Evolutionary conservation across 352 stramenopile species (phyloP).

Genomic region (Blastocystis sp.): DNA sequence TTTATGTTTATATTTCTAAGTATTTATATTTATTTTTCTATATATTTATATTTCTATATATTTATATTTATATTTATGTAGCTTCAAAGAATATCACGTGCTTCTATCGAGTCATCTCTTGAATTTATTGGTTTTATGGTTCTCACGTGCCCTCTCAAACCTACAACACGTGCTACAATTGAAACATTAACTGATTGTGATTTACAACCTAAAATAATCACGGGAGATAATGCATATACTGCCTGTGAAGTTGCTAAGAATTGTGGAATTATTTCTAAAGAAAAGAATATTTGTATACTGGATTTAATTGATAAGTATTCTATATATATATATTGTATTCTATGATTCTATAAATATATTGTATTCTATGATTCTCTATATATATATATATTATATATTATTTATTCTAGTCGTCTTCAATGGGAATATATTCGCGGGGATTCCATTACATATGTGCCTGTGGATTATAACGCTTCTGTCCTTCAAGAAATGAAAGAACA

Average conservation of each 20-base stretch:
- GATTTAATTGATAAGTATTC: slow-evolving; percentile 2
- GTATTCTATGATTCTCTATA: too few species aligned
- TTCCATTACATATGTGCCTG: slow-evolving; percentile 40
- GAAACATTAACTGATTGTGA: slow-evolving; percentile 67
- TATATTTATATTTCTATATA: too few species aligned
- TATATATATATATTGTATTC: neutral
- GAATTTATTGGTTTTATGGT: slow-evolving; percentile 80
- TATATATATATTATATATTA: neutral
- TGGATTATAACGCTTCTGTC: neutral
- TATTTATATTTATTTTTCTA: too few species aligned
- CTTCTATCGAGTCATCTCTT: slow-evolving; percentile 72
- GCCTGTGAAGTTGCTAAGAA: slow-evolving; percentile 81
- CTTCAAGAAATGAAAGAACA: neutral
- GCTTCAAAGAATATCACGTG: slow-evolving; percentile 51
- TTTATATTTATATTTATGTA: neutral
- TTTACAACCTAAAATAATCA: slow-evolving; percentile 91
- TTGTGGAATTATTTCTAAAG: slow-evolving; percentile 63
- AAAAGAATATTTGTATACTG: slow-evolving; percentile 44
- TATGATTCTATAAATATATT: too few species aligned
- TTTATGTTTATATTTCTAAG: too few species aligned
- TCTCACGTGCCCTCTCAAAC: slow-evolving; percentile 76
- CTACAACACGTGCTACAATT: slow-evolving; percentile 72
- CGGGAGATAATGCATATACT: slow-evolving; percentile 83
- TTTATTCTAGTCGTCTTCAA: slow-evolving; percentile 52
- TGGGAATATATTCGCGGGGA: slow-evolving; percentile 61